Evolutionary conservation across 179 eudicot genomes (phyloP).

Genomic region (Silene noctiflora): DNA sequence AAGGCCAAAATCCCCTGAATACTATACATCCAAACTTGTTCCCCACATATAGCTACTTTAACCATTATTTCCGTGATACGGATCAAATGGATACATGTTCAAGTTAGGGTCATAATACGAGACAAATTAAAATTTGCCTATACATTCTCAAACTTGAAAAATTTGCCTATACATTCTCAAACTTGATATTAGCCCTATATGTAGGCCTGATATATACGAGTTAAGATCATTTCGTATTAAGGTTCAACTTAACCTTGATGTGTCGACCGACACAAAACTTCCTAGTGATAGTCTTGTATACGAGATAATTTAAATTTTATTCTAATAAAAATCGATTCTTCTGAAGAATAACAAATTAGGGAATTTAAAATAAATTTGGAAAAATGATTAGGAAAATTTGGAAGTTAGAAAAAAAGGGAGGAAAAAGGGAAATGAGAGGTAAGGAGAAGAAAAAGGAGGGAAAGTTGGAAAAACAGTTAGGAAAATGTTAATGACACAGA

Average conservation of each 20-base stretch:
- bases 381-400: background rate
- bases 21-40: too few relatives aligned
- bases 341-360: slow-evolving; percentile 1
- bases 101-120: too few relatives aligned
- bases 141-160: too few relatives aligned
- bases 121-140: too few relatives aligned
- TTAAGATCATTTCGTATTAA: background rate
- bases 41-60: too few relatives aligned
- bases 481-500: background rate
- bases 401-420: slow-evolving; percentile 17
- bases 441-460: slow-evolving; percentile 20
- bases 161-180: too few relatives aligned
- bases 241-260: background rate
- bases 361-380: slow-evolving; percentile 9
- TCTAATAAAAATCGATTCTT: background rate
- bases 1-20: too few relatives aligned
- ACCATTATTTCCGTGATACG: too few relatives aligned
- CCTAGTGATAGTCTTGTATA: too few relatives aligned
- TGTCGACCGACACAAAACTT: background rate
- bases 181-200: background rate
- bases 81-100: too few relatives aligned
- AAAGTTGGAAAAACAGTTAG: slow-evolving; percentile 30
- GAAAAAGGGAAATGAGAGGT: slow-evolving; percentile 20
- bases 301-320: too few relatives aligned
- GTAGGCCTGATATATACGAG: background rate